Evolutionary conservation across 2,329 filamentous ascomycete genomes (phyloP), one percentile per base, ranked within the genome.

Genomic region (Bipolaris cookei): DNA sequence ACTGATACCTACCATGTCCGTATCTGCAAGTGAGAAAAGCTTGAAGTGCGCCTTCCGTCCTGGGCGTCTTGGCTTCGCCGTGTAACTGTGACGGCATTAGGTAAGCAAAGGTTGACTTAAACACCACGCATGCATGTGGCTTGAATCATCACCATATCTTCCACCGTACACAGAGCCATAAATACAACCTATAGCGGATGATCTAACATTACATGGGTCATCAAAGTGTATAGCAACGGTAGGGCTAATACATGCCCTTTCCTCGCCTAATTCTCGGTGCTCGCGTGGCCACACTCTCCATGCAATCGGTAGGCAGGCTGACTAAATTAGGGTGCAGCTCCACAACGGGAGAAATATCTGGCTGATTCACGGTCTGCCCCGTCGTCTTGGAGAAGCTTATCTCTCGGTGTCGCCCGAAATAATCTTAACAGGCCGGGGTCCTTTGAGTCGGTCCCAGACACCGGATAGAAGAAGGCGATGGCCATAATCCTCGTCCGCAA

Each of bases 301-400:
- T 51, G 50, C 35, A 25, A 55, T 51, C 42, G 44, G 52, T 32
- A 57, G 57, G 51, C 59, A 57, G 10, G 30, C 54, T 45, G 30
- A 32, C 46, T 23, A 46, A 43, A 44, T 32, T 23, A 6, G 38
- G 38, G 23, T 10, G 38, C 39, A 50, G 47, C 43, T 57, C 61
- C 56, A 63, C 58, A 56, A 37, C 57, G 50, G 59, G 51, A 46
- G 35, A 58, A 39, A 49, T 34, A n/a, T 23, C 37, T 50, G 39
- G 38, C 30, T 50, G 20, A 20, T 37, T 11, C 30, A 38, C 21
- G 39, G 55, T 48, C 32, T 18, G 38, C 35, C 28, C 48, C 53
- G 58, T 51, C 41, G 53, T 16, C 16, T 16, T 14, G 35, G 23
- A 56, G 54, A 54, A 56, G 49, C 43, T 53, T 53, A 53, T 54